Percentiles rank a stretch among this genome's conserved stretches.
Evolutionary conservation across 345 rosid genomes (phyloP).

Genomic region (Turnera subulata): DNA sequence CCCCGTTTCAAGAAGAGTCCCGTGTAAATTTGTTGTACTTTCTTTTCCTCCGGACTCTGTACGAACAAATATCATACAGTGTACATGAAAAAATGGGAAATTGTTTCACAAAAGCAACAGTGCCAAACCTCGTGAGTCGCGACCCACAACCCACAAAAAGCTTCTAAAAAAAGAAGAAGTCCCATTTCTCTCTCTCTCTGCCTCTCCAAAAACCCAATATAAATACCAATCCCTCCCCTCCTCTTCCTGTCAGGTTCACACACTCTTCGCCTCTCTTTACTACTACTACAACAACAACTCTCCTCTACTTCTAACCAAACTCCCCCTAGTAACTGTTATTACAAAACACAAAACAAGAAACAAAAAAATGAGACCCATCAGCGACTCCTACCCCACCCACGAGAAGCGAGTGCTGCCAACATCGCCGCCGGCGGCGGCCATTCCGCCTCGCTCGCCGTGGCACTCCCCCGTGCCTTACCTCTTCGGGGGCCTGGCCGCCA

Average conservation of each 20-base stretch:
- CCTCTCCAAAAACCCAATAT: conserved; percentile 6
- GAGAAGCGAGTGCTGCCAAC: conserved; percentile 4
- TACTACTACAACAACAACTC: no score
- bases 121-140: not conserved
- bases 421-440: conserved; percentile 13
- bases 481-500: conserved; percentile 93
- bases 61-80: no score
- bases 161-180: no score
- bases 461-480: conserved; percentile 96
- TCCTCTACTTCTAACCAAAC: not conserved
- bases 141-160: not conserved
- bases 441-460: conserved; percentile 66
- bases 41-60: no score
- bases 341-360: not conserved
- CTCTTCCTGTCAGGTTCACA: conserved; percentile 15
- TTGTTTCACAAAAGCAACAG: not conserved
- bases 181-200: no score
- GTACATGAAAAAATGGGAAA: no score
- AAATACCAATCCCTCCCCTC: conserved; percentile 16
- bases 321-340: not conserved
- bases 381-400: conserved; percentile 19
- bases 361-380: conserved; percentile 21
- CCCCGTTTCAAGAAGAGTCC: conserved; percentile 1
- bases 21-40: not conserved
- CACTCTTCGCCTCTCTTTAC: no score